Evolutionary conservation across 2,329 filamentous ascomycete species (phyloP).

Genomic region (Ascochyta clinopodiicola): DNA sequence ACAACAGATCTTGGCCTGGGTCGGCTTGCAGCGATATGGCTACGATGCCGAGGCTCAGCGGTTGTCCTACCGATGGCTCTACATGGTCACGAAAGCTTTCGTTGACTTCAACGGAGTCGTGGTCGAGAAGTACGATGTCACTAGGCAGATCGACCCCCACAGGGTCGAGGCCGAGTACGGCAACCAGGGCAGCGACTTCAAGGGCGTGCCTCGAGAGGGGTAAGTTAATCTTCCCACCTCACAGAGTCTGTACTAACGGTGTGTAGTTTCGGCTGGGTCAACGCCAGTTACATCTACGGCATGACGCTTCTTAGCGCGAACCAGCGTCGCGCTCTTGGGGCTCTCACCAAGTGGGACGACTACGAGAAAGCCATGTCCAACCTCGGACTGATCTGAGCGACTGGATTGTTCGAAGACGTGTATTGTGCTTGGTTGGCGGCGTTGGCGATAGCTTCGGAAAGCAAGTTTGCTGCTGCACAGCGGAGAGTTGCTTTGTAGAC

Average conservation of each 20-base stretch:
- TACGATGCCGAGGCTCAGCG: slow-evolving; percentile 89
- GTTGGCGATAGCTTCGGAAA: not conserved
- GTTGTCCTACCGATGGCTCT: slow-evolving; percentile 93
- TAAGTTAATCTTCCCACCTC: slow-evolving; percentile 58
- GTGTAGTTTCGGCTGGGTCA: slow-evolving; percentile 93
- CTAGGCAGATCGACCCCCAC: slow-evolving; percentile 85
- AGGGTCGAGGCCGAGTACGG: slow-evolving; percentile 96
- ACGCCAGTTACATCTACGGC: slow-evolving; percentile 95
- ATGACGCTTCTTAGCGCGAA: slow-evolving; percentile 87
- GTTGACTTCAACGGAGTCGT: slow-evolving; percentile 98
- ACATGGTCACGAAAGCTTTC: slow-evolving; percentile 98
- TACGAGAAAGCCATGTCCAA: slow-evolving; percentile 71
- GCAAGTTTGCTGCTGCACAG: slow-evolving; percentile 4
- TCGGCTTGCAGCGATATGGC: slow-evolving; percentile 86
- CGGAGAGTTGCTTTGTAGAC: slow-evolving; percentile 8
- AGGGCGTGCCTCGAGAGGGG: slow-evolving; percentile 95
- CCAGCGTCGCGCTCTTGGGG: slow-evolving; percentile 86
- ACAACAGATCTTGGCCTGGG: slow-evolving; percentile 98
- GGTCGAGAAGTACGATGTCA: slow-evolving; percentile 99
- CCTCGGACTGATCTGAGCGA: slow-evolving; percentile 34
- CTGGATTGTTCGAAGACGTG: not conserved
- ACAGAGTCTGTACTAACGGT: slow-evolving; percentile 30
- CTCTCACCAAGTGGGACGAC: slow-evolving; percentile 83
- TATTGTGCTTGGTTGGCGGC: not conserved
- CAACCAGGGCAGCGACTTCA: slow-evolving; percentile 94